Conservation (phyloP, 352 stramenopile genomes). For the Phytophthora macrochlamydospora region DNA sequence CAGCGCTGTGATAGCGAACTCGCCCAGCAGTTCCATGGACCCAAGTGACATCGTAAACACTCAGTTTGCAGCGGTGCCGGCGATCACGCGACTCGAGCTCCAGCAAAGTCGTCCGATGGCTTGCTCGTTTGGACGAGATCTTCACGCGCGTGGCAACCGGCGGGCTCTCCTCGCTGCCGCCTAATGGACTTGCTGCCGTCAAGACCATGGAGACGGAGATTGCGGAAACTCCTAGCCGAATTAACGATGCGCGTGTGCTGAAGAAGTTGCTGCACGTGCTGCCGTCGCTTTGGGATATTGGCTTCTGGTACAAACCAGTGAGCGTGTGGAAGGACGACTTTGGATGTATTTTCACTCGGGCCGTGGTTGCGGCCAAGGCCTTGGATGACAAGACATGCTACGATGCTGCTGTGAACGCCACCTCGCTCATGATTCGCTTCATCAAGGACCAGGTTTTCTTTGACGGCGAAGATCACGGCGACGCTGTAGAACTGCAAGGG, state of each 20-base stretch:
- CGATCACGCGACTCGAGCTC: slow-evolving; percentile 33
- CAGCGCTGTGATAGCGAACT: background rate
- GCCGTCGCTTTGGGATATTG: slow-evolving; percentile 53
- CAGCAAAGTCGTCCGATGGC: slow-evolving; percentile 32
- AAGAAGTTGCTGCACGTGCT: slow-evolving; percentile 36
- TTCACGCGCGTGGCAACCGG: slow-evolving; percentile 48
- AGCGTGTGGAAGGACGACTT: slow-evolving; percentile 42
- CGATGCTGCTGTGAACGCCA: slow-evolving; percentile 50
- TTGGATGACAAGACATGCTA: slow-evolving; percentile 20
- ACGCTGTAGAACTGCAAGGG: slow-evolving; percentile 27
- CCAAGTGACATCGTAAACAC: slow-evolving; percentile 30
- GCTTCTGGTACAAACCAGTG: slow-evolving; percentile 59
- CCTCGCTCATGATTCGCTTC: slow-evolving; percentile 62
- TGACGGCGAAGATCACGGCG: slow-evolving; percentile 41
- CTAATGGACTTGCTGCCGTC: slow-evolving; percentile 35
- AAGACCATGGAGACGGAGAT: slow-evolving; percentile 42
- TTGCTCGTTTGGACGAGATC: slow-evolving; percentile 45
- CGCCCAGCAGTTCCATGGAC: slow-evolving; percentile 15
- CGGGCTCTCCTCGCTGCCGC: slow-evolving; percentile 39
- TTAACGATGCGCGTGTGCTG: slow-evolving; percentile 36
- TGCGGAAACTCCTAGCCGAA: slow-evolving; percentile 14
- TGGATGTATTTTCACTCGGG: slow-evolving; percentile 30
- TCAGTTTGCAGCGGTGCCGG: slow-evolving; percentile 38
- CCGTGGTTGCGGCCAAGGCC: slow-evolving; percentile 36
- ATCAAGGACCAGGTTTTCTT: slow-evolving; percentile 72